Conservation (phyloP, 805 yeast genomes). For the Sporopachydermia lactativora region DNA sequence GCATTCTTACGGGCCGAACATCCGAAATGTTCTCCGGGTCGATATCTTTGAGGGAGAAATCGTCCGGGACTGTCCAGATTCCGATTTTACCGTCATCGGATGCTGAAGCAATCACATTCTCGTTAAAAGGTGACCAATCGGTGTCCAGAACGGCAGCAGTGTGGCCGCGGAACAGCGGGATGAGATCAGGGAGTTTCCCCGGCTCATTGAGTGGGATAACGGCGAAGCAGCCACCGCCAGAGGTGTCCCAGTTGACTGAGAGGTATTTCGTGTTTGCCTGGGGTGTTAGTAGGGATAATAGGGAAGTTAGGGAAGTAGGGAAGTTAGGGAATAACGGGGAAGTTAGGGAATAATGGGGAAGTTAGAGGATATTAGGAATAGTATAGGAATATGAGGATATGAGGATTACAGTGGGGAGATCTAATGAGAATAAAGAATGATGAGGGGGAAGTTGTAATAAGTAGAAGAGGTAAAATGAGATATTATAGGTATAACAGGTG, state of each 20-base stretch:
- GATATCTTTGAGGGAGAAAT: conserved; percentile 34
- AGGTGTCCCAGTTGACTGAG: conserved; percentile 82
- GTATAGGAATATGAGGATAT: too few relatives aligned
- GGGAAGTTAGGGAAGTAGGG: background rate
- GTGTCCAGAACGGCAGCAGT: conserved; percentile 93
- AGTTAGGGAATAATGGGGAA: too few relatives aligned
- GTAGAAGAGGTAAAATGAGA: too few relatives aligned
- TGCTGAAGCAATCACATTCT: conserved; percentile 57
- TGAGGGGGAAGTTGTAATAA: too few relatives aligned
- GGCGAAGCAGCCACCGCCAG: conserved; percentile 98
- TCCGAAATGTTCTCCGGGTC: conserved; percentile 40
- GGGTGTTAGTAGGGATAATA: background rate
- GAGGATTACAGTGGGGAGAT: too few relatives aligned
- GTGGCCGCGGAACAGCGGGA: conserved; percentile 91
- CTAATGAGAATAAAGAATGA: too few relatives aligned
- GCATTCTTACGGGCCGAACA: conserved; percentile 51
- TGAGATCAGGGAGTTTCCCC: conserved; percentile 88
- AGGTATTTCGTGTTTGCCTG: conserved; percentile 70
- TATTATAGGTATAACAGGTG: too few relatives aligned
- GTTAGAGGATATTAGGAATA: too few relatives aligned
- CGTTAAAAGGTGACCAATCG: conserved; percentile 86
- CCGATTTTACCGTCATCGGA: conserved; percentile 76
- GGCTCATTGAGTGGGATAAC: conserved; percentile 75
- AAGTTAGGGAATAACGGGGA: conserved; percentile 2
- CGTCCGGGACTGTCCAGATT: conserved; percentile 79